Evolutionary conservation across 2,329 filamentous ascomycete genomes (phyloP), one percentile per base, ranked within the genome.

Genomic region (Aureobasidium leucospermi): DNA sequence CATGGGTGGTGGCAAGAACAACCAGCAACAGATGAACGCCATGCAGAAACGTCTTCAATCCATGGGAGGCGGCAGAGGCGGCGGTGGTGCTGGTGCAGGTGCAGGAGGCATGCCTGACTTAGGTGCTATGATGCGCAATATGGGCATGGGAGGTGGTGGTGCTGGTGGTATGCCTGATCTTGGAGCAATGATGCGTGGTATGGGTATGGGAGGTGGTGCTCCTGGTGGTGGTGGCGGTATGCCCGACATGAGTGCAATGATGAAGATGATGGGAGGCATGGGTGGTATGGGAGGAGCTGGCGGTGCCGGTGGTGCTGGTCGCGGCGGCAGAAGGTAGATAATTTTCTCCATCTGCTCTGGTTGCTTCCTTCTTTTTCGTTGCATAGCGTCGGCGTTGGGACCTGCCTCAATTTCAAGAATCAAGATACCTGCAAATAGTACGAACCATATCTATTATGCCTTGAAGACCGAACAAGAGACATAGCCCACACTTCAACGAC

Each of bases 31-130:
- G 74, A 83, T 97, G 76, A 92, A 92, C 0, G 93, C 94, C 2
- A 96, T 97, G 91, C 94, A 99, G 77, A 96, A 96, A 78, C 82
- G 92, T 11, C 79, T 99, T 76, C 89, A 92, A 71, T 90, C 88
- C 66, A 96, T 97, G 90, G 94, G 93, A 36, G 90, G 89, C 36
- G 85, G 77, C 1, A 82, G 78, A 1, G 86, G 79, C 6, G 82
- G 79, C 39, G 85, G 79, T 3, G 86, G 78, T 1, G 82, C 81
- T 39, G 78, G 76, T 28, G 77, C 76, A 13, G 80, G 81, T 66
- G 70, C 72, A 58, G 73, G 78, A 42, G 81, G 82, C 6, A 90
- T 91, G 87, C 87, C 87, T 0, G 90, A 95, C 67, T 88, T 96
- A 82, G 85, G 85, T 34, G 86, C 86, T 60, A 81, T 97, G 76